Evolutionary conservation across 371 early-diverging fungal species (phyloP), one percentile per base, ranked within the genome.

Genomic region (Lichtheimia ramosa): DNA sequence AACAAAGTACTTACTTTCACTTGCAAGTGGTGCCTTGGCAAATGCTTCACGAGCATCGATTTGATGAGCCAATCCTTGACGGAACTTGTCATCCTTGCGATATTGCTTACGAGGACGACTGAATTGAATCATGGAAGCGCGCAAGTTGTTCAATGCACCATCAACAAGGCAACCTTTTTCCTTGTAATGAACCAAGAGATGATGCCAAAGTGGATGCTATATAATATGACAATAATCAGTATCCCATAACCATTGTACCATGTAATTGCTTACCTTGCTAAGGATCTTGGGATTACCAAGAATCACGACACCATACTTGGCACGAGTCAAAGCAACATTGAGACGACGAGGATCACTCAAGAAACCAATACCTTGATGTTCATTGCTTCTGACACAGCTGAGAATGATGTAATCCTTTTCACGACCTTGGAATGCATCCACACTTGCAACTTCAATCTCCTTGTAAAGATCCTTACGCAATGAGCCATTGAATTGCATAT

Each of bases 361-460:
- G 82, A 99, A 99, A 39, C 99, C 99, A 67, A 99, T 97, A 15
- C 97, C 98, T 65, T 95, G 96, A 66, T 94, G 94, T 62, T 96
- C 94, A 77, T 99, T 98, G 62, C 95, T 93, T 49, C 99, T 85
- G 16, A 99, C 99, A 71, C 98, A 95, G 65, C 94, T 90, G 55
- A 99, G 83, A 68, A 99, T 97, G 63, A 99, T 99, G 69, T 96
- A 98, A 70, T 99, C 99, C 77, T 98, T 99, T 74, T 99, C 99
- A 74, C 99, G 91, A 23, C 99, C 99, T 68, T 99, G 99, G 89
- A 99, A 99, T 6, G 98, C 98, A 70, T 99, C 99, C n/a, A 99
- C 99, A 73, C 94, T 95, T 18, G 96, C 95, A 0, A 98, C 95
- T 71, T 99, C 99, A 34, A 98, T 95, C 46, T 95, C 96, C 72